Base-by-base conservation (phyloP, 2,329 filamentous ascomycete genomes). In the Phyllachora maydis region DNA sequence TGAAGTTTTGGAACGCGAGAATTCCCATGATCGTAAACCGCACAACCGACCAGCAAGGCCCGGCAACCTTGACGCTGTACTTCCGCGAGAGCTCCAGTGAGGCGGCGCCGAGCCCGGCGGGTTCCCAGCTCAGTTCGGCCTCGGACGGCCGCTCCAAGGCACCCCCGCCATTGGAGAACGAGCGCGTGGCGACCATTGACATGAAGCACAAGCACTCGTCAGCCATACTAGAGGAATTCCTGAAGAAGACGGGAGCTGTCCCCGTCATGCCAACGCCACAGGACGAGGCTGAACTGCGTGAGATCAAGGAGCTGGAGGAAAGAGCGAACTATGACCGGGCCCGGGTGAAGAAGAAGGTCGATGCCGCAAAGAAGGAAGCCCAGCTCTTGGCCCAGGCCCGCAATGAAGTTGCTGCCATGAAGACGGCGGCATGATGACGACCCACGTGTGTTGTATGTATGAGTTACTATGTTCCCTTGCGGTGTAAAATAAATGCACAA, bases 1-100 rank as follows among this genome's bases (percentile, higher is more conserved):
- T 98, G 35, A 93, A 98, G 59, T 98, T 72, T 54, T 75, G 91
- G 59, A 98, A 98, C 46, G 88, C 88, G 1, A 53, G 68, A 8
- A 48, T 93, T 21, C 67, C 74, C 20, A 90, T 95, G 63, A 70
- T 77, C 28, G 66, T 92, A 37, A 72, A 74, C 46, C 74, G 77
- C 28, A 70, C 64, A 32, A 38, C 45, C 18, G 50, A 70, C 21
- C 56, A 67, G 34, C 45, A 53, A 4, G 54, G 54, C 12, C 52
- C 62, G 5, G 65, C 75, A 9, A 57, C 53, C 22, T 55, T 82
- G 49, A 68, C 64, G 29, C 54, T 83, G 36, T 72, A 73, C 49
- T 63, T 72, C 35, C 56, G 55, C 37, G 28, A 52, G 11, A 28
- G 30, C 13, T 25, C 26, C 22, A 26, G 29, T 9, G 17, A 25